Conservation (phyloP, 257 asterid species). For the Salvia hispanica region DNA sequence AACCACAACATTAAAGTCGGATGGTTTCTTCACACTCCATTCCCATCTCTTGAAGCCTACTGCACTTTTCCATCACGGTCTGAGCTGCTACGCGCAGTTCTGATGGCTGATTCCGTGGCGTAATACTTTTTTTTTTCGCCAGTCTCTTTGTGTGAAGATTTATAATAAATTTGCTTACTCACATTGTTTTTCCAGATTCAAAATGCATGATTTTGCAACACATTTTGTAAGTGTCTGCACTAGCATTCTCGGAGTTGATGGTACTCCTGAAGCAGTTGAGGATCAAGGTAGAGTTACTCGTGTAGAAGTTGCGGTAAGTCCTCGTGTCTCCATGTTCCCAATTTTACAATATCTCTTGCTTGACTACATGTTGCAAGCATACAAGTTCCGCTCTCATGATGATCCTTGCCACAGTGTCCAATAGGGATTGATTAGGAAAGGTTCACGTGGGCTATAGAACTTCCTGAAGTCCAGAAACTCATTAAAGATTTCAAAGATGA, state of each 20-base stretch:
- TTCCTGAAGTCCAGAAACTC: conserved; percentile 67
- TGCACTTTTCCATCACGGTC: conserved; percentile 84
- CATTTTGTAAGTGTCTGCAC: conserved; percentile 93
- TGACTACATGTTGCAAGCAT: too few relatives aligned
- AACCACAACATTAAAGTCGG: conserved; percentile 81
- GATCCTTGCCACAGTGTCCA: conserved; percentile 87
- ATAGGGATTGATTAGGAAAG: conserved; percentile 93
- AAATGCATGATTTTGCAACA: conserved; percentile 86
- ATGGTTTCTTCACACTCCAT: conserved; percentile 94
- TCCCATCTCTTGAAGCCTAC: conserved; percentile 85
- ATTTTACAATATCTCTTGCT: too few relatives aligned
- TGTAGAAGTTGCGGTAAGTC: conserved; percentile 83
- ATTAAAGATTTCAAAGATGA: conserved; percentile 77
- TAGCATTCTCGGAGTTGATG: conserved; percentile 93
- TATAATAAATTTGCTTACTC: too few relatives aligned
- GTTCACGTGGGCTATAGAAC: conserved; percentile 81
- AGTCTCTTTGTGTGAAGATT: too few relatives aligned
- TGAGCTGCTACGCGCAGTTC: conserved; percentile 74
- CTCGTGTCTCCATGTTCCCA: too few relatives aligned
- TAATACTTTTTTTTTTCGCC: too few relatives aligned
- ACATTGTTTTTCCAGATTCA: conserved; percentile 70
- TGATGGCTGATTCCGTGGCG: conserved; percentile 93
- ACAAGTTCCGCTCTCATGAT: too few relatives aligned
- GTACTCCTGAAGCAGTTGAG: conserved; percentile 95
- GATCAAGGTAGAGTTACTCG: conserved; percentile 94